Percentiles rank a stretch among this genome's conserved stretches.
Evolutionary conservation across 2,329 filamentous ascomycete genomes (phyloP).

Genomic region (Penicillium sp.): DNA sequence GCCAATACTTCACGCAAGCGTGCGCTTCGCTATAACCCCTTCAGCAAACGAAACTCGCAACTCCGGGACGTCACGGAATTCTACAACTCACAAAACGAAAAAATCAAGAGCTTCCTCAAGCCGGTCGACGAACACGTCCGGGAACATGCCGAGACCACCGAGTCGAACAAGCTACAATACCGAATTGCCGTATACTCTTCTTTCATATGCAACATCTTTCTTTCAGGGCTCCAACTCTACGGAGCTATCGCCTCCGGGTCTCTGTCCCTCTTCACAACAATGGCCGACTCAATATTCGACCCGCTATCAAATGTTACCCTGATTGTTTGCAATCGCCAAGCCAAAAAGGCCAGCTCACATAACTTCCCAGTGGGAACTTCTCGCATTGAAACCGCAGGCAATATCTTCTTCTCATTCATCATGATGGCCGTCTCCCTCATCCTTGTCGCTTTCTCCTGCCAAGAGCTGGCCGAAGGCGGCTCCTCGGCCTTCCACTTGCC

Average conservation of each 20-base stretch:
- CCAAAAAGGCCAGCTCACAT: neutral
- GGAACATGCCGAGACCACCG: neutral
- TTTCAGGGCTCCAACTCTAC: neutral
- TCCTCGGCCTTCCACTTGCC: neutral
- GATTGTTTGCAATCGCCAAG: neutral
- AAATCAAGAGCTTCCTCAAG: neutral
- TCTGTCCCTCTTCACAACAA: neutral
- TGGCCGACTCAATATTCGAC: neutral
- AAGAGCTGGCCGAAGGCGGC: neutral
- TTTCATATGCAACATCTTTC: neutral
- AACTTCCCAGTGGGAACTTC: neutral
- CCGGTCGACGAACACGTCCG: neutral
- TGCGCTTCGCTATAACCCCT: neutral
- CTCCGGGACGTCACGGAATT: neutral
- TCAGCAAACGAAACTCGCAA: neutral
- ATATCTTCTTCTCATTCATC: slow-evolving; percentile 1
- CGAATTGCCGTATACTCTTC: neutral
- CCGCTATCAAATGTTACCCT: neutral
- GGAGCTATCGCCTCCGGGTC: neutral
- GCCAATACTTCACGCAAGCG: neutral
- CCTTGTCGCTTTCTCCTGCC: neutral
- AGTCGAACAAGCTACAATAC: neutral
- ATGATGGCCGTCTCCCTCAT: neutral
- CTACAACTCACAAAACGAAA: slow-evolving; percentile 1
- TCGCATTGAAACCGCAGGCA: neutral